Evolutionary conservation across 2,329 filamentous ascomycete species (phyloP), one percentile per base, ranked within the genome.

Genomic region (Ophiostoma angusticollis): DNA sequence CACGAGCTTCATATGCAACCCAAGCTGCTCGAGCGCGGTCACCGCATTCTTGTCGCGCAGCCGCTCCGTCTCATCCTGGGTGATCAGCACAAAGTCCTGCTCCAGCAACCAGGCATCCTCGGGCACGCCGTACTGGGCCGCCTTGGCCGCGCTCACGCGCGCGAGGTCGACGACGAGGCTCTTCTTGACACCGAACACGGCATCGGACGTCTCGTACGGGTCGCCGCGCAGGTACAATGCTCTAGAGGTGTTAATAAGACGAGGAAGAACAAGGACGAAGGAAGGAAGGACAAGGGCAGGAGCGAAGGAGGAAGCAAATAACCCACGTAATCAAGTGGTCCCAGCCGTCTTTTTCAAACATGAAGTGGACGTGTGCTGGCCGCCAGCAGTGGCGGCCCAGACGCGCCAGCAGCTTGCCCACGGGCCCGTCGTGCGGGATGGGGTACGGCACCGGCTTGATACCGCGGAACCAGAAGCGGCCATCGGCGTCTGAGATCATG

Each of bases 371-470:
- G 57, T 91, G 84, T 16, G 77, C 73, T 1, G 84, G 84, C 37
- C 84, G 63, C 63, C 76, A 87, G 40, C 76, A 75, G 60, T 91
- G 84, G n/a, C 84, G 64, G n/a, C 70, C 67, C 50, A 91, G 54
- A 51, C 62, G 57, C 54, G 64, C 61, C 50, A 91, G 59, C 48
- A 91, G 55, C 58, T 76, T 73, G 1, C 84, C 86, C 1, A 93
- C 84, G 0, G 86, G 85, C 8, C 83, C 84, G 58, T 93, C 84
- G 50, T 84, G 69, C 1, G 84, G 84, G 51, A 93, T 91, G 0
- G 83, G 80, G 58, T 93, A 94, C 38, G 80, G 77, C 42, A 93
- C 84, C 0, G 86, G 86, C 43, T 80, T 78, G 54, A 93, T 84
- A 0, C 80, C 84, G 52, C 77, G 78, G 64, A 93, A 93, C 78